These are phyloP conservation scores for Colletotrichum spinosum DNA, from an alignment of 2,329 filamentous ascomycete genomes.

Conservation along the genomic window DNA sequence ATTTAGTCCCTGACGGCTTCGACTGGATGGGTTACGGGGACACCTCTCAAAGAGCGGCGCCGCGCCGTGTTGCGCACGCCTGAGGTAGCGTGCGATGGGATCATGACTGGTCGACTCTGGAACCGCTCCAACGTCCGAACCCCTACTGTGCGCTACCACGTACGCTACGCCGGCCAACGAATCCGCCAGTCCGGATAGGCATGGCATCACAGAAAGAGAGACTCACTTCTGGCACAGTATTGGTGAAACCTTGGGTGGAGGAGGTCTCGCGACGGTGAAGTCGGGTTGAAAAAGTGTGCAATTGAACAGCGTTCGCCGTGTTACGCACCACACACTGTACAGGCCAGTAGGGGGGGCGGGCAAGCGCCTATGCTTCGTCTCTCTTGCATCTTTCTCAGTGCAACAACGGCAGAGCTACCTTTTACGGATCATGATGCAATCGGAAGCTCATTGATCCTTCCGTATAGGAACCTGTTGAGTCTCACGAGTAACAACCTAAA, in stretches of 20 bases:
- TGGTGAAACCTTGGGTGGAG: slow-evolving; percentile 24
- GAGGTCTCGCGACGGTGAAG: background rate
- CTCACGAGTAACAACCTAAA: no score
- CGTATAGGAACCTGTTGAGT: background rate
- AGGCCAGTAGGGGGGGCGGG: no score
- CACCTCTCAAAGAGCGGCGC: slow-evolving; percentile 10
- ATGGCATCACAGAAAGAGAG: slow-evolving; percentile 33
- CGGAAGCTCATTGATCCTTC: background rate
- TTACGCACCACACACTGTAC: no score
- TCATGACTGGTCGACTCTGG: slow-evolving; percentile 26
- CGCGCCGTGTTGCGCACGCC: slow-evolving; percentile 12
- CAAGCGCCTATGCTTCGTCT: no score
- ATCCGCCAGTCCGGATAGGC: slow-evolving; percentile 31
- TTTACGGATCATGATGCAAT: no score
- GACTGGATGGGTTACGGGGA: slow-evolving; percentile 27
- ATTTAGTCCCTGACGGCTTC: slow-evolving; percentile 16
- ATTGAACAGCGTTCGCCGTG: no score
- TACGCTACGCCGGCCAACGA: background rate
- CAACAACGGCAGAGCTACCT: no score
- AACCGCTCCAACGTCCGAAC: slow-evolving; percentile 33
- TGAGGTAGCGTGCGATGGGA: slow-evolving; percentile 18
- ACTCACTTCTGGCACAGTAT: slow-evolving; percentile 7
- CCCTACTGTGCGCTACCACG: slow-evolving; percentile 14
- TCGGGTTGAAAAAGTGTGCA: no score
- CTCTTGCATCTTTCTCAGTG: no score